Evolutionary conservation across 2,329 filamentous ascomycete species (phyloP), one percentile per base, ranked within the genome.

Genomic region (Colletotrichum sp.): DNA sequence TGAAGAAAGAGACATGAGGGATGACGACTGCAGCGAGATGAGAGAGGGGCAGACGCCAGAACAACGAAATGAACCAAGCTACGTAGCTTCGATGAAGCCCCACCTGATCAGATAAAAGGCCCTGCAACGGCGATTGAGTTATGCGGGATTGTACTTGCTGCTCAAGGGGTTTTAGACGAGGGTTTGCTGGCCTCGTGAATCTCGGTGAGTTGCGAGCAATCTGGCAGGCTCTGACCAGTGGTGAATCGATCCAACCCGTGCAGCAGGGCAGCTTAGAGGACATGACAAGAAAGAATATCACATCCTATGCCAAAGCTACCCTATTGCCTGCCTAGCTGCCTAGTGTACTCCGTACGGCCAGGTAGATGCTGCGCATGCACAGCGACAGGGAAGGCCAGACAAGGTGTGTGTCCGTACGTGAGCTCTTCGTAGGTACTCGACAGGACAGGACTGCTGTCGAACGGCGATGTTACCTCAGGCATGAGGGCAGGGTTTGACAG

Each of bases 61-160:
- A 62, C 57, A 34, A 70, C 24, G 34, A 55, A 63, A 69, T 30
- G 55, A 34, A 55, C 4, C 26, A 70, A 70, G 57, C 13, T 73
- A 73, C 64, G 66, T 73, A 70, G 65, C 30, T 70, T 70, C 24
- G n/a, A 55, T 59, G 66, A 26, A 49, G 59, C 60, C 66, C 44
- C 60, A 60, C 60, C 21, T 34, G 32, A 71, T 55, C 26, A 74
- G 65, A 67, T 68, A 68, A 28, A 70, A 52, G 24, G 71, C 30
- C 65, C 30, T 60, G 71, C 64, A 72, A 69, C 65, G 36, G 28
- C 57, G 65, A 73, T 73, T 73, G 57, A 73, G 71, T 70, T 73
- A 49, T 67, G 65, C 65, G 65, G 65, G 44, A 44, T 21, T 49
- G 18, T 28, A 36, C 32, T 72, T 32, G 24, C 32, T 34, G 32